Evolutionary conservation across 2,329 filamentous ascomycete genomes (phyloP).

Genomic region (Arthrobotrys sphaeroides): DNA sequence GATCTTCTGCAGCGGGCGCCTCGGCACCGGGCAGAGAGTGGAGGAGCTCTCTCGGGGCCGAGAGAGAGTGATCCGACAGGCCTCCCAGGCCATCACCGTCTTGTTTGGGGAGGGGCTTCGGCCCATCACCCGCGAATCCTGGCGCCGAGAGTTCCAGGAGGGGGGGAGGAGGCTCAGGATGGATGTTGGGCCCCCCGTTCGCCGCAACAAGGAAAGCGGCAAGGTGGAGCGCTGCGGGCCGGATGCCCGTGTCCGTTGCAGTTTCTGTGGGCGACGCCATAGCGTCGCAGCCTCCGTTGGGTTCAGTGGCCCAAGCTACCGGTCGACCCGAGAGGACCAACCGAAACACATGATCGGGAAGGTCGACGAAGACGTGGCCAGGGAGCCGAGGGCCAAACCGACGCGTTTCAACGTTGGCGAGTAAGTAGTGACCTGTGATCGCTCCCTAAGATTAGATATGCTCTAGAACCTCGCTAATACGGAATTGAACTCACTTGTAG

Average conservation of each 20-base stretch:
- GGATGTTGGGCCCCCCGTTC: not conserved
- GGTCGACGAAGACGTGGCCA: not conserved
- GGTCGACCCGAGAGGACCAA: not conserved
- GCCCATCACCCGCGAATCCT: conserved; percentile 10
- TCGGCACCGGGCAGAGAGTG: not conserved
- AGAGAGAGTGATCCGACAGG: not conserved
- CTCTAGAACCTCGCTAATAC: not conserved
- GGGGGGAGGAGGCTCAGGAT: conserved; percentile 10
- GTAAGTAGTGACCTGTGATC: conserved; percentile 9
- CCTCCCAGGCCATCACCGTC: conserved; percentile 6
- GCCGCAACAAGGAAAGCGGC: not conserved
- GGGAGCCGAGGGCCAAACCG: not conserved
- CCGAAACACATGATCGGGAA: not conserved
- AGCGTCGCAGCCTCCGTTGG: not conserved
- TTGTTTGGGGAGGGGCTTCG: conserved; percentile 12
- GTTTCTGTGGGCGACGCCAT: conserved; percentile 38
- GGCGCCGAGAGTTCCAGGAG: conserved; percentile 39
- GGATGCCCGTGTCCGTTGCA: conserved; percentile 18
- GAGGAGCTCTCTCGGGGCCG: not conserved
- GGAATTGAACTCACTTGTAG: not conserved
- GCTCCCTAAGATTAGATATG: not conserved
- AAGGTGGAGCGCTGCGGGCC: not conserved
- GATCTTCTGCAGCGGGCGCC: conserved; percentile 8
- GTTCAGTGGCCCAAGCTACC: conserved; percentile 37
- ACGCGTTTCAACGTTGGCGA: conserved; percentile 25